Percentiles rank a stretch among this genome's conserved stretches.
phyloP scores from a whole-genome alignment of 345 rosid genomes.

The Linum usitatissimum region DNA sequence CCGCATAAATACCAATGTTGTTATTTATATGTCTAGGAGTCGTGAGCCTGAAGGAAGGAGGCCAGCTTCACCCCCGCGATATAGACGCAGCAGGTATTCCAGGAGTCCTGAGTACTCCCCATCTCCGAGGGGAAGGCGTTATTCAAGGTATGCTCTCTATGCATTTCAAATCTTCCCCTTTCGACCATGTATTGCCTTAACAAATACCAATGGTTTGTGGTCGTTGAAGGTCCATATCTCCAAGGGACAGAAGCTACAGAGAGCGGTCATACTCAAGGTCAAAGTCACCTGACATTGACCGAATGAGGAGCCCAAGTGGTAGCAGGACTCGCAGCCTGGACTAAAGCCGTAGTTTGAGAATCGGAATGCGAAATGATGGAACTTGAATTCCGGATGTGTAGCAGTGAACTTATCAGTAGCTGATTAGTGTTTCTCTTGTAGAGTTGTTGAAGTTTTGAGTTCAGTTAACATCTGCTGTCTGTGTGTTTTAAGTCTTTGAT shows the following conservation, averaged over 20 bases:
- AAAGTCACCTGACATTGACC: conserved; percentile 39
- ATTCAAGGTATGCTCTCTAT: conserved; percentile 31
- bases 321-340: conserved; percentile 32
- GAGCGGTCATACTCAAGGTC: conserved; percentile 52
- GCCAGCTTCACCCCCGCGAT: conserved; percentile 51
- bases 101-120: conserved; percentile 47
- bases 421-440: no score
- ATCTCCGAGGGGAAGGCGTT: conserved; percentile 39
- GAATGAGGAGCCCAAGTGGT: conserved; percentile 29
- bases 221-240: no score
- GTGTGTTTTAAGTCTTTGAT: no score
- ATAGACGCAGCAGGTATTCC: conserved; percentile 37
- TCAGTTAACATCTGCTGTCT: no score
- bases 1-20: neutral
- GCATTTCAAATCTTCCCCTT: neutral
- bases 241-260: conserved; percentile 20
- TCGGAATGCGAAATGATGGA: neutral
- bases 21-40: conserved; percentile 23
- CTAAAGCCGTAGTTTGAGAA: conserved; percentile 3
- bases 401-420: no score
- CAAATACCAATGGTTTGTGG: no score
- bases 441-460: no score
- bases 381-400: no score
- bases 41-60: conserved; percentile 37
- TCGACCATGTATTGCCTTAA: no score